Conservation (phyloP, 495 filamentous ascomycete species). For the Tuber melanosporum region DNA sequence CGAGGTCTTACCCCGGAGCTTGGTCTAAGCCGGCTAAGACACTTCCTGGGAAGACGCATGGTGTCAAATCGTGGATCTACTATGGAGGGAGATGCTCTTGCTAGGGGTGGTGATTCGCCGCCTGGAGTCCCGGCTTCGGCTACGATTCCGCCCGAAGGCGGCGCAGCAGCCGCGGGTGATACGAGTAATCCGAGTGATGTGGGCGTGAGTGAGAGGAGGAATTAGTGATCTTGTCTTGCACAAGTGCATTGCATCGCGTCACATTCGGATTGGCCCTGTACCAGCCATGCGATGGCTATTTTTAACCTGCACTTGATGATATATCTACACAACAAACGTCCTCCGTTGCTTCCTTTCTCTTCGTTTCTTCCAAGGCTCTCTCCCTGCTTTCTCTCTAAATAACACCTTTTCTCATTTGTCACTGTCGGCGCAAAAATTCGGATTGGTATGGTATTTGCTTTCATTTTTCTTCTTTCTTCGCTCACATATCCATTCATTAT, state of each 20-base stretch:
- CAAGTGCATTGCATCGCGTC: background rate
- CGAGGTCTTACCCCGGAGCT: conserved; percentile 32
- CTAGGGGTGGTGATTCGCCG: background rate
- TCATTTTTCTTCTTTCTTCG: background rate
- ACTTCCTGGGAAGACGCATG: conserved; percentile 23
- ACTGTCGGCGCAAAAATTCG: background rate
- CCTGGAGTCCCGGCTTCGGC: background rate
- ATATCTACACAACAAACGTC: background rate
- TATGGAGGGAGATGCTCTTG: background rate
- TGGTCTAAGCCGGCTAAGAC: conserved; percentile 25
- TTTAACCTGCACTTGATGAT: background rate
- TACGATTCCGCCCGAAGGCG: background rate
- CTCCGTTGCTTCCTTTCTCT: background rate
- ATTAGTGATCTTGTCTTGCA: conserved; percentile 2
- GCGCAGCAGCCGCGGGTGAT: background rate
- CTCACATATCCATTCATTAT: background rate
- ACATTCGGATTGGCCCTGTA: background rate
- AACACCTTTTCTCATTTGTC: background rate
- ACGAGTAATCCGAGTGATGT: background rate
- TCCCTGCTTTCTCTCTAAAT: background rate
- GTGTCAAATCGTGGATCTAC: conserved; percentile 14
- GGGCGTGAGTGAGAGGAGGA: background rate
- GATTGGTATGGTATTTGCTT: background rate
- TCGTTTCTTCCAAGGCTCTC: no score
- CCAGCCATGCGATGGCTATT: background rate